Evolutionary conservation across 2,329 filamentous ascomycete genomes (phyloP), one percentile per base, ranked within the genome.

Genomic region (Colletotrichum sp.): DNA sequence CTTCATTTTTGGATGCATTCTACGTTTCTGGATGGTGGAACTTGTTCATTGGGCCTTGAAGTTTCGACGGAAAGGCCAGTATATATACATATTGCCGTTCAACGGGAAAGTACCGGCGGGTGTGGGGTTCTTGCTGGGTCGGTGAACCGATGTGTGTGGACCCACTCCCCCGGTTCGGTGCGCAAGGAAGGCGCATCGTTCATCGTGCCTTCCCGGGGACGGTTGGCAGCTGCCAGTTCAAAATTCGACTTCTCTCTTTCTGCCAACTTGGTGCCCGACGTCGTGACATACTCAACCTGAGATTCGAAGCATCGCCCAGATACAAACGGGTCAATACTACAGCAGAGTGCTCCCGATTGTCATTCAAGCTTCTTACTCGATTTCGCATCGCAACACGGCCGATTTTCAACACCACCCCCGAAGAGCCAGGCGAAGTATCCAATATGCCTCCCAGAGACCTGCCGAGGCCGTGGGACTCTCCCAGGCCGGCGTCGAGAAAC

Each of bases 51-150:
- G 4, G 19, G 28, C 25, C 3, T 59, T 25, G 30, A 11, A 11
- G 52, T 28, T 34, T 60, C 15, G 63, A n/a, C 36, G 52, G 52
- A 44, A 27, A 68, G 32, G 52, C 12, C 52, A 60, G 55, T 68
- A 60, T 32, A 68, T 60, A 68, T 15, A 63, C 30, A 36, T 63
- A 8, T 59, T 59, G 59, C 59, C 30, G 59, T 63, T 63, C 32
- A 34, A 22, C 28, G 59, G 32, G n/a, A 30, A 63, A 63, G 59
- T 30, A 34, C 30, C 30, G 59, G 27, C 30, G 30, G 9, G 44
- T 22, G 44, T 6, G 39, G 59, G 12, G 59, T 7, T 16, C 59
- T 25, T 36, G 59, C 59, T 30, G 30, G 30, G 19, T 22, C 2
- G 59, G 30, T 63, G 12, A 4, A 1, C 30, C 59, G n/a, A 22